phyloP scores from a whole-genome alignment of 495 filamentous ascomycete species.

The Bacidia rubella region DNA sequence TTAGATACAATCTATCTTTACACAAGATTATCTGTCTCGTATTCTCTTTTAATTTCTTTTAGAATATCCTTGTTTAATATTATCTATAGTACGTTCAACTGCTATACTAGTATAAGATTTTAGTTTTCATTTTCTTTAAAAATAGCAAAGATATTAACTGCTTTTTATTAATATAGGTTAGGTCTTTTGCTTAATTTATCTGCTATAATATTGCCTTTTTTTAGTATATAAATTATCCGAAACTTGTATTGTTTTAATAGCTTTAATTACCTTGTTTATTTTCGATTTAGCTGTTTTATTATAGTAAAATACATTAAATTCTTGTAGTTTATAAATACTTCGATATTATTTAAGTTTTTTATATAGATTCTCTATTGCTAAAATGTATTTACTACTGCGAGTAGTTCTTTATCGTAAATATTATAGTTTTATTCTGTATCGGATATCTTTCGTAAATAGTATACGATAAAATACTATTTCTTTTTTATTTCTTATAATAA shows the following conservation, averaged over 20 bases:
- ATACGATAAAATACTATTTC: constrained; percentile 9
- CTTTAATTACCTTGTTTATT: constrained; percentile 17
- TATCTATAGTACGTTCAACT: neutral
- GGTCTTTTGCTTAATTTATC: constrained; percentile 8
- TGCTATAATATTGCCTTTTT: constrained; percentile 5
- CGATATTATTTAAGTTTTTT: constrained; percentile 9
- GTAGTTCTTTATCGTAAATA: constrained; percentile 18
- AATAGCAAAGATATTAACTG: neutral
- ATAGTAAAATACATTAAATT: constrained; percentile 20
- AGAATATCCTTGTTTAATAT: neutral
- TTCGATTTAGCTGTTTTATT: constrained; percentile 16
- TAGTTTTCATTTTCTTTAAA: neutral
- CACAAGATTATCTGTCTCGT: neutral
- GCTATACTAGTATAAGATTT: neutral
- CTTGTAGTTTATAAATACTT: constrained; percentile 17
- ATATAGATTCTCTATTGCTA: constrained; percentile 12
- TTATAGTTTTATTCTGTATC: constrained; percentile 18
- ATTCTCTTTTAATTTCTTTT: constrained; percentile 1
- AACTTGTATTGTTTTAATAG: constrained; percentile 23
- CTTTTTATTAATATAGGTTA: constrained; percentile 4
- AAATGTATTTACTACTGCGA: constrained; percentile 11
- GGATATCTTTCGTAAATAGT: constrained; percentile 11
- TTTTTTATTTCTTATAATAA: constrained; percentile 9
- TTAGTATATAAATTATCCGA: constrained; percentile 16
- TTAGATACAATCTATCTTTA: neutral